Percentiles rank a stretch among this genome's conserved stretches.
Conservation (phyloP, 1,139 yeast genomes). For the Lipomyces yarrowii region DNA sequence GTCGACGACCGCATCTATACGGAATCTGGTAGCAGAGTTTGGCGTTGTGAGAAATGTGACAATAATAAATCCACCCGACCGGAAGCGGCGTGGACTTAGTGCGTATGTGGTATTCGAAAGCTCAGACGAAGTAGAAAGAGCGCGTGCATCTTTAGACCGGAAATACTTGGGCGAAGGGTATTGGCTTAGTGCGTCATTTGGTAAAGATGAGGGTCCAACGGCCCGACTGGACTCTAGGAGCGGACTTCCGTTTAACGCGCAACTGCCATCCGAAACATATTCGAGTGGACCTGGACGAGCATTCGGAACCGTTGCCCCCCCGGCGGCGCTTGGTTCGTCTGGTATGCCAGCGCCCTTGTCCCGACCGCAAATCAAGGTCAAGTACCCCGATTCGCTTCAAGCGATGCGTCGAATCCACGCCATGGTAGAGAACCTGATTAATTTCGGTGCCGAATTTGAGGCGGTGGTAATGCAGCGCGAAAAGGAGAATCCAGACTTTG, state of each 20-base stretch:
- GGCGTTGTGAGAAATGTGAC: constrained; percentile 8
- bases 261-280: background rate
- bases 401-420: constrained; percentile 34
- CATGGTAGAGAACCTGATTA: constrained; percentile 35
- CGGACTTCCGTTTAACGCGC: constrained; percentile 30
- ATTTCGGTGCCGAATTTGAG: constrained; percentile 38
- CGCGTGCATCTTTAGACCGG: constrained; percentile 32
- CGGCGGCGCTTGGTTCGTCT: constrained; percentile 5
- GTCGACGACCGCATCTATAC: constrained; percentile 5
- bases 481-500: constrained; percentile 35
- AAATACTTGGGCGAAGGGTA: constrained; percentile 36
- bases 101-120: constrained; percentile 26
- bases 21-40: constrained; percentile 5
- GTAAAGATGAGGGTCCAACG: constrained; percentile 16
- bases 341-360: background rate
- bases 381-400: constrained; percentile 25
- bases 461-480: constrained; percentile 36
- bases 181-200: constrained; percentile 31
- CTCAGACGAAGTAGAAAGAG: constrained; percentile 29
- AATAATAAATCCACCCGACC: constrained; percentile 8
- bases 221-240: constrained; percentile 13
- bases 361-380: constrained; percentile 15
- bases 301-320: constrained; percentile 7
- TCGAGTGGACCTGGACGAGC: background rate
- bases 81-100: constrained; percentile 15